Conservation (phyloP, 345 rosid species). For the Tarenaya hassleriana region DNA sequence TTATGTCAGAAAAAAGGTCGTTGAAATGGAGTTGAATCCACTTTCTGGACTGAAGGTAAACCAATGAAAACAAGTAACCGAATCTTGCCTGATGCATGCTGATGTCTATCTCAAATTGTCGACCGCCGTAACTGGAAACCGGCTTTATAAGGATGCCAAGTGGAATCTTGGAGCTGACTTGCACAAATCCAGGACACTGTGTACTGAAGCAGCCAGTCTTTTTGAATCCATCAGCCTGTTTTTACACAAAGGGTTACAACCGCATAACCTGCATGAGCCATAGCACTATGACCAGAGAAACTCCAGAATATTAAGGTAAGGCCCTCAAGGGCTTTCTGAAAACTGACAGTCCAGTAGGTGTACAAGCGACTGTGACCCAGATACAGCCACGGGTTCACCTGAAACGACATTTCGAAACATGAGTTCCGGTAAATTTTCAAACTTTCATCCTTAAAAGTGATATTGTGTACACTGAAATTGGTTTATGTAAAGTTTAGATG, state of each 20-base stretch:
- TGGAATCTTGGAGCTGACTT: conserved; percentile 23
- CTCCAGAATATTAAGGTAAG: neutral
- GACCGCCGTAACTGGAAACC: conserved; percentile 18
- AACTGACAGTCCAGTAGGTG: conserved; percentile 29
- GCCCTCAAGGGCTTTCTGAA: neutral
- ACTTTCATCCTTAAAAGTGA: neutral
- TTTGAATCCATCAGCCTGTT: conserved; percentile 25
- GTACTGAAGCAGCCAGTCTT: conserved; percentile 22
- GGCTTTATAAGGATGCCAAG: conserved; percentile 21
- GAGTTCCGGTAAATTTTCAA: neutral
- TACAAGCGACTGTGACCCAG: conserved; percentile 22
- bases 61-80: neutral
- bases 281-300: neutral
- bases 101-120: conserved; percentile 13
- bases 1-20: no score
- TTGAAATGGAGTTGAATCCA: no score
- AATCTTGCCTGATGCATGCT: conserved; percentile 21
- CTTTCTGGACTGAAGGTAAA: no score
- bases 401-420: neutral
- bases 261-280: no score
- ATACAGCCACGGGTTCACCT: conserved; percentile 24
- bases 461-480: neutral
- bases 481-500: neutral
- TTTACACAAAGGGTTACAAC: neutral
- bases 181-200: conserved; percentile 29